Percentiles rank a stretch among this genome's conserved stretches.
Conservation (phyloP, 371 early-diverging fungal genomes). For the Syncephalastrum contaminatum region DNA sequence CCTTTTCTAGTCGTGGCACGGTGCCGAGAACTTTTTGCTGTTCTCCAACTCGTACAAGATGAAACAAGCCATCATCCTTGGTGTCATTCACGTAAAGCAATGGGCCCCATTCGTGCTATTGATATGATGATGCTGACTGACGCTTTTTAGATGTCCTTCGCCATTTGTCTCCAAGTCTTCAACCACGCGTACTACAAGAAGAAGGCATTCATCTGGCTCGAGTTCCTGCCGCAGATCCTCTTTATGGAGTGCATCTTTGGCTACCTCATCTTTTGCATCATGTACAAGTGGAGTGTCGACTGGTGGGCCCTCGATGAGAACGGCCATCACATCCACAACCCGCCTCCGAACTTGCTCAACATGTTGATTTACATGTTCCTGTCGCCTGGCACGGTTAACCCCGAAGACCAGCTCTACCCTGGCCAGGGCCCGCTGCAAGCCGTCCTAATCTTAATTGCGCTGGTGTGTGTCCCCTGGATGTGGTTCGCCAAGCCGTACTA, state of each 20-base stretch:
- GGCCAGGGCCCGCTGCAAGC: constrained; percentile 92
- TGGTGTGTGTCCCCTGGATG: constrained; percentile 99
- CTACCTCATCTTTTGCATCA: constrained; percentile 90
- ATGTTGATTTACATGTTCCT: constrained; percentile 99
- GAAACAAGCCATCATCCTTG: constrained; percentile 98
- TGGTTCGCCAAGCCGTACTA: constrained; percentile 93
- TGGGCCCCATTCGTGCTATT: too few species aligned
- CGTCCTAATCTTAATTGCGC: constrained; percentile 80
- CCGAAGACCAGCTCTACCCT: constrained; percentile 72
- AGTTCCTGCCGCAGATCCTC: constrained; percentile 94
- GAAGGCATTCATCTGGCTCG: constrained; percentile 78
- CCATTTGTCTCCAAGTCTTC: constrained; percentile 87
- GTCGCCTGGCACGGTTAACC: constrained; percentile 86
- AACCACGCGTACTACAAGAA: constrained; percentile 92
- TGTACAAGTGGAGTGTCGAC: constrained; percentile 97
- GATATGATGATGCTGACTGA: constrained; percentile 4
- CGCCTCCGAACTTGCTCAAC: constrained; percentile 95
- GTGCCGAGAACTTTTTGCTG: constrained; percentile 86
- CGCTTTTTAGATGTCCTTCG: constrained; percentile 83
- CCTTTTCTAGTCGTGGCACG: constrained; percentile 90
- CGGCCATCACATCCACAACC: constrained; percentile 66
- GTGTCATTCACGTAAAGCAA: constrained; percentile 89
- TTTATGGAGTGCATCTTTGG: constrained; percentile 96
- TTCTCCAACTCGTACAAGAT: constrained; percentile 99
- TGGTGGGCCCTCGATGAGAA: constrained; percentile 74